These are phyloP conservation scores for Setomelanomma holmii DNA, from an alignment of 2,329 filamentous ascomycete genomes.

Conservation along the genomic window DNA sequence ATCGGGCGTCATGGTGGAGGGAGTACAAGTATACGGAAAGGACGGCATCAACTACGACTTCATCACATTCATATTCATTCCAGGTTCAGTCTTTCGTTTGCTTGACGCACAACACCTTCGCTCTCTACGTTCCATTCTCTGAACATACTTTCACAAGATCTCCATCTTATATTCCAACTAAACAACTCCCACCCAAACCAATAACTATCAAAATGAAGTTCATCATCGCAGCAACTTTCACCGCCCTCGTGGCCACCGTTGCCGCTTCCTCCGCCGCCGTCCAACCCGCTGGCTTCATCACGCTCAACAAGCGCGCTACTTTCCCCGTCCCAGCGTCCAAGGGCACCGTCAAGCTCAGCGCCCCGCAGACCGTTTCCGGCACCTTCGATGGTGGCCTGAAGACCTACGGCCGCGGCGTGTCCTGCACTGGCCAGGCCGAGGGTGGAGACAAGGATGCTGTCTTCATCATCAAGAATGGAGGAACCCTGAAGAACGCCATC, in stretches of 20 bases:
- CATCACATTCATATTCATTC: constrained; percentile 25
- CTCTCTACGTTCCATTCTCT: constrained; percentile 25
- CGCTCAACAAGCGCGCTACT: constrained; percentile 39
- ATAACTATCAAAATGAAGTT: constrained; percentile 43
- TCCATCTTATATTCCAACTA: not conserved
- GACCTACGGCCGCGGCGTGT: constrained; percentile 43
- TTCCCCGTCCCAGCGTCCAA: constrained; percentile 41
- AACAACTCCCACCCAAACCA: not conserved
- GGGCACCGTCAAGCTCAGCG: constrained; percentile 39
- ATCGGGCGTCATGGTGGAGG: not conserved
- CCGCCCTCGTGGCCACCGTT: constrained; percentile 30
- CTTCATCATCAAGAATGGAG: constrained; percentile 61
- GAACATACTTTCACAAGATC: constrained; percentile 25
- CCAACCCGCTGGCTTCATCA: constrained; percentile 31
- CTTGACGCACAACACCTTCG: constrained; percentile 33
- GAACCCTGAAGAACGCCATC: constrained; percentile 62
- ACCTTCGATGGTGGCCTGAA: constrained; percentile 44
- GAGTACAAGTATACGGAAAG: constrained; percentile 19
- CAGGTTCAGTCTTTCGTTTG: constrained; percentile 24
- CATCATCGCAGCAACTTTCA: constrained; percentile 15
- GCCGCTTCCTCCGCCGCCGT: constrained; percentile 35
- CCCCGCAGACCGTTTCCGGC: constrained; percentile 29
- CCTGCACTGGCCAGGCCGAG: constrained; percentile 54
- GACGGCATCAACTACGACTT: constrained; percentile 9
- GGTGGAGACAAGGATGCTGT: constrained; percentile 58